Conservation (phyloP, 495 filamentous ascomycete genomes). For the Neurospora tetrasperma region DNA sequence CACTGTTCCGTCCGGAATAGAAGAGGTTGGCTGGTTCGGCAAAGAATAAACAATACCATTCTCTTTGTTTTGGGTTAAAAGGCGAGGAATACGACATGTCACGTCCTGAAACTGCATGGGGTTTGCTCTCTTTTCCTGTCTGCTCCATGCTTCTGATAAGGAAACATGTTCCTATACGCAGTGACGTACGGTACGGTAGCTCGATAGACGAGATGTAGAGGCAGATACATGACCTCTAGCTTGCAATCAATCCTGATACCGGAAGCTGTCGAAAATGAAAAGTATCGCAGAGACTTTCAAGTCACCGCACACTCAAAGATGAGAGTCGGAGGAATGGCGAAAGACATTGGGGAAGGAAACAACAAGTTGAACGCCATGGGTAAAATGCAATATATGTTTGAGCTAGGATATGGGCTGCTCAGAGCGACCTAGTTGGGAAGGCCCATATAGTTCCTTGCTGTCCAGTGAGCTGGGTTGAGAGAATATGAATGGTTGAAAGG, state of each 20-base stretch:
- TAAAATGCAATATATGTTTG: not conserved
- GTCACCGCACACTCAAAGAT: not conserved
- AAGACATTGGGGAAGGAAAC: not conserved
- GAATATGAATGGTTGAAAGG: not conserved
- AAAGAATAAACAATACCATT: not conserved
- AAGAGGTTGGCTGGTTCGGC: not conserved
- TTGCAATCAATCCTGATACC: not conserved
- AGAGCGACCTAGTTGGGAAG: not conserved
- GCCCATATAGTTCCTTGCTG: not conserved
- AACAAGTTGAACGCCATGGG: not conserved
- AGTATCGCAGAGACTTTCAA: not conserved
- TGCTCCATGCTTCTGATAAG: not conserved
- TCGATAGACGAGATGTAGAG: not conserved
- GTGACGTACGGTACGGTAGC: not conserved
- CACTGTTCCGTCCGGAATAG: not conserved
- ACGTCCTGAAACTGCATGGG: not conserved
- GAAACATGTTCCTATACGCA: not conserved
- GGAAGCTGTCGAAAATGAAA: not conserved
- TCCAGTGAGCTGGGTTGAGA: not conserved
- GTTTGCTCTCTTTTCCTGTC: not conserved
- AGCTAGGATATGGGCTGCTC: not conserved
- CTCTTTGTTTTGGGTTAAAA: not conserved
- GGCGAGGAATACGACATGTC: not conserved
- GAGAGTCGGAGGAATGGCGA: not conserved
- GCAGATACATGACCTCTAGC: not conserved